A percentile compares a stretch with the other conserved stretches of the same genome.
Evolutionary conservation across 805 yeast genomes (phyloP).

Genomic region (Ogataea angusta): DNA sequence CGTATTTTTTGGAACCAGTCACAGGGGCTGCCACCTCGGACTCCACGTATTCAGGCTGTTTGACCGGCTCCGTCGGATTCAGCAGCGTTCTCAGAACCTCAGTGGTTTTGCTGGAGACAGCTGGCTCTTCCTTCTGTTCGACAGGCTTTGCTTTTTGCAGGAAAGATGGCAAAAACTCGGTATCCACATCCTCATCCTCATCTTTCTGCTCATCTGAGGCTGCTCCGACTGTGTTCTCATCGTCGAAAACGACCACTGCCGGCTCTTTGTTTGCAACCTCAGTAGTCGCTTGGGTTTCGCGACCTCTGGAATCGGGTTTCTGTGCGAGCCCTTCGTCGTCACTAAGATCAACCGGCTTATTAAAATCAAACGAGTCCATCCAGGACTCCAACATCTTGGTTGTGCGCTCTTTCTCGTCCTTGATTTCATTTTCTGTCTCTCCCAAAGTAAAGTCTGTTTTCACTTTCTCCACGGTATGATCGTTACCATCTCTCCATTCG

Average conservation of each 20-base stretch:
- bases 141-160: slow-evolving; percentile 4
- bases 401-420: slow-evolving; percentile 38
- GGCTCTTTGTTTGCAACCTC: slow-evolving; percentile 10
- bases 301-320: background rate
- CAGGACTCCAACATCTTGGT: slow-evolving; percentile 46
- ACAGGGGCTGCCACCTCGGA: slow-evolving; percentile 29
- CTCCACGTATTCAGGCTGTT: slow-evolving; percentile 38
- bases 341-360: slow-evolving; percentile 43
- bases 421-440: slow-evolving; percentile 31
- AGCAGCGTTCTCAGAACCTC: slow-evolving; percentile 63
- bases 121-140: slow-evolving; percentile 25
- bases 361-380: slow-evolving; percentile 48
- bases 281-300: background rate
- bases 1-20: slow-evolving; percentile 37
- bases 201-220: slow-evolving; percentile 13
- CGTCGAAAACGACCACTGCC: slow-evolving; percentile 7
- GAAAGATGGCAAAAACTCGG: slow-evolving; percentile 56
- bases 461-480: slow-evolving; percentile 70
- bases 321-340: slow-evolving; percentile 42
- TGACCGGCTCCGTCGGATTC: slow-evolving; percentile 37
- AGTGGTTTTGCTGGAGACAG: slow-evolving; percentile 25
- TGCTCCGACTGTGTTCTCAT: slow-evolving; percentile 3
- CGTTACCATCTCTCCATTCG: slow-evolving; percentile 76
- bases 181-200: slow-evolving; percentile 26
- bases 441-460: slow-evolving; percentile 5